Base-by-base conservation (phyloP, 148 eudicot species). In the Fagopyrum homotropicum region DNA sequence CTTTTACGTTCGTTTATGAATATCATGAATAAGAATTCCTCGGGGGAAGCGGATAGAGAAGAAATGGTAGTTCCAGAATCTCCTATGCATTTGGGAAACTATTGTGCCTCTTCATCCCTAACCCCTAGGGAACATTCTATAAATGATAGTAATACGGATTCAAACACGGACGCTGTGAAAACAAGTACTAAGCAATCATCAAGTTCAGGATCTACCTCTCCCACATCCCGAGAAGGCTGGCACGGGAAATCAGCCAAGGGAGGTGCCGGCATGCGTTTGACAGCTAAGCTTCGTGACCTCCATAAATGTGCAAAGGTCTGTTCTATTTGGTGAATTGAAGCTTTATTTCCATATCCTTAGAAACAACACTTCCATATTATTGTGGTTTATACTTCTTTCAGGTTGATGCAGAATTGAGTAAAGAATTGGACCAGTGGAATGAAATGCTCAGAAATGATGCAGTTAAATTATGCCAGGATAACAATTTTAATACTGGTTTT, bases 351-450 rank as follows among this genome's bases (percentile, higher is more conserved):
- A 35, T 35, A 35, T 2, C 40, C 2, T 35, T 35, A 35, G 40
- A 35, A 35, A 35, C 40, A 35, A 35, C 40, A 35, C 40, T 35
- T 35, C 3, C 2, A 35, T 45, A 3, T 76, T 44, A 59, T 60
- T 75, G 73, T 77, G 73, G 48, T 44, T 11, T 71, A 0, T 46
- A n/a, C 40, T 46, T 49, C n/a, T 72, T 49, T 80, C 82, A 95
- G 99, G 93, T 85, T 73, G 99, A 95, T 86, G 90, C 82, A 17
- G 99, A 92, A 69, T 70, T 89, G 79, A 90, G 87, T 82, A 95
- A 92, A 79, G 99, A 95, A 78, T 77, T 92, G 84, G 99, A 95
- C 73, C 99, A 90, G 72, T 95, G 99, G 99, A 88, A 88, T 81
- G 99, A 95, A 68, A 82, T 86, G 85, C 90, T 95, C n/a, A 93